A percentile compares a stretch with the other conserved stretches of the same genome.
Evolutionary conservation across 768 basidiomycete species (phyloP).

Genomic region (Rhizopogon sp.): DNA sequence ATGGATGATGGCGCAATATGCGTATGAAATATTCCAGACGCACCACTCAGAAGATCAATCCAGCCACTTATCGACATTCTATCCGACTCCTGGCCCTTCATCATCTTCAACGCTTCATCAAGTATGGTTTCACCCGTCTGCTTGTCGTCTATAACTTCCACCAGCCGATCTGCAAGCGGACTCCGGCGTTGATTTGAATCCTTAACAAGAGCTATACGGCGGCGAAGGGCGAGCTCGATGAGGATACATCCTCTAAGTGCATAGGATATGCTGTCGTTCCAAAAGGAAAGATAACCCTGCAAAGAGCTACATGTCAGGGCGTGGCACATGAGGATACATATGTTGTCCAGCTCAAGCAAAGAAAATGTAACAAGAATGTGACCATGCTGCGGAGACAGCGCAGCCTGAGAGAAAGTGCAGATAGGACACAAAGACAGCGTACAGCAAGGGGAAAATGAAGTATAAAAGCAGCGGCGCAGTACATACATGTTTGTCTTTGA

Average conservation of each 20-base stretch:
- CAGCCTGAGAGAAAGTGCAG: background rate
- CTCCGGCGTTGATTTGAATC: constrained; percentile 73
- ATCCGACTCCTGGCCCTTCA: constrained; percentile 65
- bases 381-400: constrained; percentile 12
- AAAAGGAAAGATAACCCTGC: constrained; percentile 93
- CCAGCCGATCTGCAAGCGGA: constrained; percentile 74
- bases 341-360: background rate
- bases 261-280: constrained; percentile 99
- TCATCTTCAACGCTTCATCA: constrained; percentile 95
- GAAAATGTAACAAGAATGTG: background rate
- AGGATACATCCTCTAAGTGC: constrained; percentile 98
- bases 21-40: constrained; percentile 23
- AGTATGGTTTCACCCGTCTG: constrained; percentile 95
- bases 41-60: constrained; percentile 94
- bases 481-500: constrained; percentile 93
- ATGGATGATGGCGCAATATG: background rate
- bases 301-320: background rate
- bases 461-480: constrained; percentile 3
- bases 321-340: background rate
- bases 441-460: constrained; percentile 3
- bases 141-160: constrained; percentile 89
- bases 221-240: constrained; percentile 92
- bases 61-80: constrained; percentile 77
- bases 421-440: constrained; percentile 1
- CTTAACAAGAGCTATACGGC: constrained; percentile 85